These are phyloP conservation scores for Cochliopodium minus DNA, from an alignment of 208 protist species.

Conservation along the genomic window DNA sequence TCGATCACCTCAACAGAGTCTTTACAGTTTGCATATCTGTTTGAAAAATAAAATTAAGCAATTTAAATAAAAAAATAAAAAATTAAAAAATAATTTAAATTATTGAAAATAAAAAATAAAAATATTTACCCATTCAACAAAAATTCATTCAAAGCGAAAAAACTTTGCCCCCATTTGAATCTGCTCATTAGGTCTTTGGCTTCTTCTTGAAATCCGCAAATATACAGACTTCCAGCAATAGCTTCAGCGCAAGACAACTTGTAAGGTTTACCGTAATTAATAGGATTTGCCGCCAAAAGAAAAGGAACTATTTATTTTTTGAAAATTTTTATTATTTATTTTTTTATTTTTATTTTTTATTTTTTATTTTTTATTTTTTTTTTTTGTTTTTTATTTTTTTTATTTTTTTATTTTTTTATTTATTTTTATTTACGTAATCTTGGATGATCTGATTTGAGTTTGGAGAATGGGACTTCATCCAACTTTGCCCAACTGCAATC, in stretches of 20 bases:
- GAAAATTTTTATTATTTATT: neutral
- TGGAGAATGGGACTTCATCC: slow-evolving; percentile 74
- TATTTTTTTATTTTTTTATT: neutral
- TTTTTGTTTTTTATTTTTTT: neutral
- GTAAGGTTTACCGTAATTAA: slow-evolving; percentile 93
- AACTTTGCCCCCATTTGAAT: slow-evolving; percentile 88
- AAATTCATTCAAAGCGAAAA: slow-evolving; percentile 79
- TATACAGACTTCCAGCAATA: slow-evolving; percentile 74
- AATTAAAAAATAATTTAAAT: too few species aligned
- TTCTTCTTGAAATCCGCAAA: slow-evolving; percentile 68
- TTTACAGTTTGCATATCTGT: slow-evolving; percentile 51
- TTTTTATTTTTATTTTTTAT: neutral
- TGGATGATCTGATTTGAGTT: slow-evolving; percentile 63
- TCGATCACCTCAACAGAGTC: slow-evolving; percentile 37
- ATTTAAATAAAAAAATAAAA: too few species aligned
- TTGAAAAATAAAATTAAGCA: too few species aligned
- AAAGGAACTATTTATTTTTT: slow-evolving; percentile 71
- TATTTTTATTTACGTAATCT: slow-evolving; percentile 26
- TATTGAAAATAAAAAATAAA: too few species aligned
- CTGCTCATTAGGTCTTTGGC: slow-evolving; percentile 66
- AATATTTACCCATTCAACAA: slow-evolving; percentile 68
- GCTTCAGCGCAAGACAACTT: slow-evolving; percentile 93
- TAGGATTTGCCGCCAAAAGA: slow-evolving; percentile 92
- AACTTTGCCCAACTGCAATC: slow-evolving; percentile 95
- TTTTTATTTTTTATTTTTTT: neutral